phyloP scores from a whole-genome alignment of 1,284 basidiomycete genomes.

The Ceraceosorus guamensis region DNA sequence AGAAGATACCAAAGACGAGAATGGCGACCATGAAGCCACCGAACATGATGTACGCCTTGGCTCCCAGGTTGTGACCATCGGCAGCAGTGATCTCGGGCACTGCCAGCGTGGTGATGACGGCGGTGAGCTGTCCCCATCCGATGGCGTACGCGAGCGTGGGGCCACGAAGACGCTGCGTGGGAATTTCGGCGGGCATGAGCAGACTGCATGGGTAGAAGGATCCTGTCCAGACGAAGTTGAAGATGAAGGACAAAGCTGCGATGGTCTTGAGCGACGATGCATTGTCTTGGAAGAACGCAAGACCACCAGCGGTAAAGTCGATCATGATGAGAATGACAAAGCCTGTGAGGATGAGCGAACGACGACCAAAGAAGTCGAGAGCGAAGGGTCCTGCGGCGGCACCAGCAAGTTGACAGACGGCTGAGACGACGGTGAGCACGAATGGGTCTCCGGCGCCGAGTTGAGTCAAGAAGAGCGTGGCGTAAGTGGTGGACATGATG shows the following conservation, averaged over 20 bases:
- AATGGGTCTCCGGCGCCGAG: slow-evolving; percentile 28
- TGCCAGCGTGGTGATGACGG: slow-evolving; percentile 31
- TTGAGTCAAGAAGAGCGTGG: slow-evolving; percentile 30
- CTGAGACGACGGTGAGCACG: slow-evolving; percentile 25
- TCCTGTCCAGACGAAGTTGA: slow-evolving; percentile 36
- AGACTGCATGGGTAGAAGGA: slow-evolving; percentile 37
- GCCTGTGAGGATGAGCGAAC: slow-evolving; percentile 25
- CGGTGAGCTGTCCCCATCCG: slow-evolving; percentile 32
- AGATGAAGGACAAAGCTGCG: slow-evolving; percentile 29
- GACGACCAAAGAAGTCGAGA: slow-evolving; percentile 28
- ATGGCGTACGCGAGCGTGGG: slow-evolving; percentile 39
- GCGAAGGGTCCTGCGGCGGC: slow-evolving; percentile 28
- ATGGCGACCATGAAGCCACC: slow-evolving; percentile 29
- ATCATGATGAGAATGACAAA: slow-evolving; percentile 25
- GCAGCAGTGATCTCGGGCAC: slow-evolving; percentile 30
- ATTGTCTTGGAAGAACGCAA: slow-evolving; percentile 18
- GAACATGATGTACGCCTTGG: slow-evolving; percentile 39
- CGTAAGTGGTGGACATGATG: slow-evolving; percentile 34
- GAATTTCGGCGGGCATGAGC: slow-evolving; percentile 33
- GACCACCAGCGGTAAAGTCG: slow-evolving; percentile 22
- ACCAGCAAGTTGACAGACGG: slow-evolving; percentile 23
- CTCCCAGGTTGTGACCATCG: slow-evolving; percentile 27
- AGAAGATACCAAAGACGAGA: slow-evolving; percentile 23
- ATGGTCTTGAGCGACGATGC: slow-evolving; percentile 14
- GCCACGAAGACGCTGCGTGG: slow-evolving; percentile 28